Base-by-base conservation (phyloP, 2,329 filamentous ascomycete genomes). In the Pseudogymnoascus sp. region DNA sequence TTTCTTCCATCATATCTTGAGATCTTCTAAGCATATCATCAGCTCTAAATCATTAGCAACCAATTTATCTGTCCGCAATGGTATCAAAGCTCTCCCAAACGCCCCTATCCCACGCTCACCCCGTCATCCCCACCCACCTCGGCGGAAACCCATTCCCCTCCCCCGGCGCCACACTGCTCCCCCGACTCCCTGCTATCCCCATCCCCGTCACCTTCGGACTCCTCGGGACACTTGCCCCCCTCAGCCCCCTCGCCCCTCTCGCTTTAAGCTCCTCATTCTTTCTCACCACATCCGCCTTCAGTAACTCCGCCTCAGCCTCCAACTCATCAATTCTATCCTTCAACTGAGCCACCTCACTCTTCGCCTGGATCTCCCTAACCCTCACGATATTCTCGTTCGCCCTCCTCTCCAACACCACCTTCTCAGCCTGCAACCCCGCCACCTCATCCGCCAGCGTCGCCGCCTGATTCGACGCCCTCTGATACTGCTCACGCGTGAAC, bases 181-280 rank as follows among this genome's bases (percentile, higher is more conserved):
- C 61, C 14, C 70, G 69, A 62, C 67, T 71, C 63, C 68, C 69
- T n/a, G 66, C 69, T 7, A 65, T 61, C 16, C 61, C 62, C 30
- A 59, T 63, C 12, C 66, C 68, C 9, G 49, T 12, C 66, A 72
- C 66, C 58, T 70, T 62, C 9, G 72, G 72, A 62, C 70, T 72
- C 6, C 69, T 60, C 4, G 72, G 71, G 3, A 68, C 66, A 41
- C 66, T 69, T 1, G 69, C 67, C 3, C 70, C 71, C 59, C 72
- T 66, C 1, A 69, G 71, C 5, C 62, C 64, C 69, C 67, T 76
- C 70, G 60, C 70, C 65, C 78, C 80, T 77, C 67, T 81, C 71
- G 41, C 70, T 25, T 65, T 68, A 74, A 71, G 55, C 58, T 73
- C 69, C 25, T 70, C 70, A 7, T 75, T 74, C 14, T 75, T 73